phyloP scores from a whole-genome alignment of 108 stramenopile genomes.

The Nitzschia sp. region DNA sequence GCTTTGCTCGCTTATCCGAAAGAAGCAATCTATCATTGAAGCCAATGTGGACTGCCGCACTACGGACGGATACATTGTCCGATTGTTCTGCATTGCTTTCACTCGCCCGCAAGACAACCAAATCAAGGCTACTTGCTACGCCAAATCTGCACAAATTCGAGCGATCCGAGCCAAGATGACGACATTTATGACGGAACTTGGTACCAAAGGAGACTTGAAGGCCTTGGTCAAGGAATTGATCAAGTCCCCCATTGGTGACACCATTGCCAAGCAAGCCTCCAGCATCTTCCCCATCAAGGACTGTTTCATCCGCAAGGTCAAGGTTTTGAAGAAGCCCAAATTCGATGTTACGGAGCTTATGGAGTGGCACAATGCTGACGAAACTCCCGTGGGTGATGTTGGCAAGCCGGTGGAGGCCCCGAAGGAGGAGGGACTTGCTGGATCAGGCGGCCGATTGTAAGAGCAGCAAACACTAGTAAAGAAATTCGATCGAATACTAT shows the following conservation, averaged over 20 bases:
- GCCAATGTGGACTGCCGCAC: slow-evolving; percentile 97
- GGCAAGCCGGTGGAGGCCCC: slow-evolving; percentile 79
- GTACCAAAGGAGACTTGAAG: slow-evolving; percentile 98
- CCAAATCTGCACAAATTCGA: slow-evolving; percentile 94
- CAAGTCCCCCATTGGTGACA: slow-evolving; percentile 90
- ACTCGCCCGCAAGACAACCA: slow-evolving; percentile 95
- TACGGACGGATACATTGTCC: slow-evolving; percentile 97
- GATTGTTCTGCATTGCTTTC: slow-evolving; percentile 99
- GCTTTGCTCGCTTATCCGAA: slow-evolving; percentile 98
- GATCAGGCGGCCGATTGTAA: slow-evolving; percentile 90
- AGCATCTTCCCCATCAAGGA: slow-evolving; percentile 98
- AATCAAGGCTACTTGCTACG: slow-evolving; percentile 98
- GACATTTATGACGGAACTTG: slow-evolving; percentile 93
- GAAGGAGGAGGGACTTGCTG: slow-evolving; percentile 76
- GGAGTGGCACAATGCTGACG: slow-evolving; percentile 98
- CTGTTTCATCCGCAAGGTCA: slow-evolving; percentile 99
- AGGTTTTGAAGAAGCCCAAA: slow-evolving; percentile 99
- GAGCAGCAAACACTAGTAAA: background rate
- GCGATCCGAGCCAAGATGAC: slow-evolving; percentile 98
- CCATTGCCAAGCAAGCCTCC: slow-evolving; percentile 89
- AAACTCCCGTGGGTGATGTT: slow-evolving; percentile 75
- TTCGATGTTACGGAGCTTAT: slow-evolving; percentile 99
- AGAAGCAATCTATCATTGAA: slow-evolving; percentile 99
- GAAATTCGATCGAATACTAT: background rate
- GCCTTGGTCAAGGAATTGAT: slow-evolving; percentile 97